Conservation (phyloP, 2,329 filamentous ascomycete genomes). For the Ascochyta pisi region DNA sequence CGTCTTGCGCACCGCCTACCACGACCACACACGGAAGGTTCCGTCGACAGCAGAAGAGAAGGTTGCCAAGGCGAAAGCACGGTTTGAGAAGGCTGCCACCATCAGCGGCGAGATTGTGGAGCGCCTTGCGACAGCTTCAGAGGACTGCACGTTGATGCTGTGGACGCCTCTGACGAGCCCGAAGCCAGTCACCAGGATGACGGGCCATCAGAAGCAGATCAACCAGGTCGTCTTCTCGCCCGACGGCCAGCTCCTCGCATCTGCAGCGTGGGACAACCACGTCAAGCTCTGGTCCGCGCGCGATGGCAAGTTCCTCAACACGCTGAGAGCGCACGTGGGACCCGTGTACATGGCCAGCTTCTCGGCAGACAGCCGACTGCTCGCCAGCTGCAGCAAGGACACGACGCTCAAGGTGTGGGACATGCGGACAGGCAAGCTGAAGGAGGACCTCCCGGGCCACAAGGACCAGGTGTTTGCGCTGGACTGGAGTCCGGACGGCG, state of each 20-base stretch:
- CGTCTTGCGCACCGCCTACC: conserved; percentile 82
- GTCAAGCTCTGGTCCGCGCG: conserved; percentile 89
- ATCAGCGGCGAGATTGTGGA: conserved; percentile 80
- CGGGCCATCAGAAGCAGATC: conserved; percentile 96
- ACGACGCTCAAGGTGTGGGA: conserved; percentile 96
- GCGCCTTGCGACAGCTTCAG: conserved; percentile 85
- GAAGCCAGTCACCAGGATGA: conserved; percentile 85
- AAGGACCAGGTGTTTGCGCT: conserved; percentile 93
- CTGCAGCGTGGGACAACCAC: conserved; percentile 90
- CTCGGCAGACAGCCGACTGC: conserved; percentile 85
- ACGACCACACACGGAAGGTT: conserved; percentile 77
- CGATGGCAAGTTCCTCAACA: conserved; percentile 80
- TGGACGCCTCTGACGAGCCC: conserved; percentile 81
- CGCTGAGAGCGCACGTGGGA: conserved; percentile 85
- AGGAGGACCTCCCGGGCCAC: conserved; percentile 84
- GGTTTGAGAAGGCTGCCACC: conserved; percentile 85
- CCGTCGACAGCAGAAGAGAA: conserved; percentile 75
- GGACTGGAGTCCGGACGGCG: conserved; percentile 92
- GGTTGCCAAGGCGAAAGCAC: conserved; percentile 74
- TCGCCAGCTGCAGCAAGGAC: conserved; percentile 89
- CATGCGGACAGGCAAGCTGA: conserved; percentile 81
- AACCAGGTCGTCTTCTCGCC: conserved; percentile 96
- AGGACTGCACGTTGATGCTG: conserved; percentile 95
- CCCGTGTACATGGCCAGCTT: conserved; percentile 94
- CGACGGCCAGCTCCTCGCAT: conserved; percentile 86